Evolutionary conservation across 495 filamentous ascomycete genomes (phyloP), one percentile per base, ranked within the genome.

Genomic region (Annulohypoxylon bovei): DNA sequence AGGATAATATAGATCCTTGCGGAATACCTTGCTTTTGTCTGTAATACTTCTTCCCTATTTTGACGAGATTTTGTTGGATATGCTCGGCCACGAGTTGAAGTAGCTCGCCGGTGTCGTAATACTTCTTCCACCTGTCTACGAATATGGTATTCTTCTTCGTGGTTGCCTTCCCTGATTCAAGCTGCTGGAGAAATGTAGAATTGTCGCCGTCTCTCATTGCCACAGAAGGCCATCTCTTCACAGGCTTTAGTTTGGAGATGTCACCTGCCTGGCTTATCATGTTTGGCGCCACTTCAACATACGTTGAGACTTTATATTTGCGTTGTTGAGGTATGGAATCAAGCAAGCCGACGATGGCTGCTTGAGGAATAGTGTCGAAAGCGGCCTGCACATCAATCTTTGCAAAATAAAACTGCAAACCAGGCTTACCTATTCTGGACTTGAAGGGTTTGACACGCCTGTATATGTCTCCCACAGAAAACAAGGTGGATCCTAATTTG

Each of bases 311-410:
- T n/a, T 85, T 83, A 75, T 98, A 99, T 20, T 82, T 79, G 3
- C 87, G 79, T 62, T 91, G 85, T 6, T 86, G 84, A 16, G 91
- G 83, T 18, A 97, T 81, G 1, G 81, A 78, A 16, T 87, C 78
- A 49, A 96, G 84, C 14, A 98, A 77, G 22, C 76, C 68, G 54
- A 98, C 71, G n/a, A 98, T 80, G 3, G 84, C 84, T 37, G 84
- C 73, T 72, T 98, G 96, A 0, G 95, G 95, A 49, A 99, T 97
- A 0, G 92, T 97, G 76, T 99, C 95, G 76, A 97, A 99, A 58
- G 95, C 97, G 7, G 93, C 87, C 76, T 93, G 85, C 27, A 98
- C 93, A 77, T 99, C 95, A 12, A 97, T 81, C 77, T 98, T 99
- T 40, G 90, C 94, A 72, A 98, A 97, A 76, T 91, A 97, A 39